Conservation (phyloP, 495 filamentous ascomycete species). For the Apodospora peruviana region DNA sequence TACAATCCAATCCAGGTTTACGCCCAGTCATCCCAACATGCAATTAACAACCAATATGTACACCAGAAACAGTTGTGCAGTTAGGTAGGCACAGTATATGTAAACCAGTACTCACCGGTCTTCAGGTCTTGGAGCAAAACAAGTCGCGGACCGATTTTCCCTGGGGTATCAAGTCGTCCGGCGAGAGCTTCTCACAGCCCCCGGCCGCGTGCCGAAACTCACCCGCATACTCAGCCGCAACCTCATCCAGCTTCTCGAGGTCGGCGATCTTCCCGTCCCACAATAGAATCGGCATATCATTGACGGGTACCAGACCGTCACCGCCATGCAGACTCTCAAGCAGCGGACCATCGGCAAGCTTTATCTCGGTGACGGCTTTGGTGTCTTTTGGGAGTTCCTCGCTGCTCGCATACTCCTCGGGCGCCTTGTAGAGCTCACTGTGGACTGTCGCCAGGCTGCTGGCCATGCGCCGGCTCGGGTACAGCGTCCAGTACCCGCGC, state of each 20-base stretch:
- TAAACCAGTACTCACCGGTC: background rate
- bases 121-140: conserved; percentile 16
- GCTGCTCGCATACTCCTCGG: conserved; percentile 56
- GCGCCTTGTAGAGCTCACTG: conserved; percentile 61
- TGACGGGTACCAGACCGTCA: conserved; percentile 29
- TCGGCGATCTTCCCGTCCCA: conserved; percentile 35
- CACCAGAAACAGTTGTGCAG: too few relatives aligned
- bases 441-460: conserved; percentile 61
- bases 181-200: conserved; percentile 25
- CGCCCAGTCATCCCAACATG: too few relatives aligned
- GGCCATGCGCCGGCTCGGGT: conserved; percentile 53
- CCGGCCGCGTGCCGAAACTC: conserved; percentile 37
- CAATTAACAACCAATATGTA: too few relatives aligned
- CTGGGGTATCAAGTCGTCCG: conserved; percentile 14
- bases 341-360: conserved; percentile 22
- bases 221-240: conserved; percentile 32
- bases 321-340: conserved; percentile 32
- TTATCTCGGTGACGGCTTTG: conserved; percentile 13
- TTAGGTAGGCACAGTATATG: background rate
- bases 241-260: conserved; percentile 26
- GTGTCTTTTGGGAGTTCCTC: conserved; percentile 13
- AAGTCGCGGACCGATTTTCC: conserved; percentile 16
- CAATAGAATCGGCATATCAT: conserved; percentile 32
- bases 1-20: too few relatives aligned
- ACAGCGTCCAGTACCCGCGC: conserved; percentile 68